phyloP scores from a whole-genome alignment of 2,329 filamentous ascomycete genomes.

The Trichothecium sympodiale region DNA sequence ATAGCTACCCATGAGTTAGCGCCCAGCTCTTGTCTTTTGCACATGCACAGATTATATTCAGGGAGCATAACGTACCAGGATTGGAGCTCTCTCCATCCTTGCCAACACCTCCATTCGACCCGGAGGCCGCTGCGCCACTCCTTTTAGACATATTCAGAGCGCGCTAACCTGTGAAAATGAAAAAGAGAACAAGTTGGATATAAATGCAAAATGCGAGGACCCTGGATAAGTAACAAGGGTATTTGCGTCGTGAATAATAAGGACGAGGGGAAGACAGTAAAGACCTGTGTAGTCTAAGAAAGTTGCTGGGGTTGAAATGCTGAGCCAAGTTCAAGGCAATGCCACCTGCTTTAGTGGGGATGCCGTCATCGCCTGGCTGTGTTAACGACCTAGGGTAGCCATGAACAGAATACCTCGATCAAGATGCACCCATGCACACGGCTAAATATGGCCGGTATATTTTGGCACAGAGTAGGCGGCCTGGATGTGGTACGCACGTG shows the following conservation, averaged over 20 bases:
- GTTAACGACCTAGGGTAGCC: too few species aligned
- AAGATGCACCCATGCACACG: too few species aligned
- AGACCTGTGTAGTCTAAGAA: neutral
- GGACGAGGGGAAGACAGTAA: neutral
- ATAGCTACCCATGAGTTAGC: slow-evolving; percentile 31
- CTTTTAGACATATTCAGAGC: slow-evolving; percentile 49
- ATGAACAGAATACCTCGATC: too few species aligned
- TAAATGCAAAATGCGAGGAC: too few species aligned
- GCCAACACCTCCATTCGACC: slow-evolving; percentile 11
- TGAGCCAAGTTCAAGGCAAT: slow-evolving; percentile 1
- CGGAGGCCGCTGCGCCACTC: slow-evolving; percentile 28
- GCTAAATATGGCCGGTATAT: too few species aligned
- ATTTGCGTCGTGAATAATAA: neutral
- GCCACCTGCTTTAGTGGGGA: slow-evolving; percentile 10
- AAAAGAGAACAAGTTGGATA: too few species aligned
- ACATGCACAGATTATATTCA: neutral
- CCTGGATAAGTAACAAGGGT: too few species aligned
- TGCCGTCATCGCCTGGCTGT: slow-evolving; percentile 15
- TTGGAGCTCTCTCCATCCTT: slow-evolving; percentile 17
- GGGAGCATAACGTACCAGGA: slow-evolving; percentile 20
- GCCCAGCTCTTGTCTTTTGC: neutral
- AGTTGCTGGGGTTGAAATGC: slow-evolving; percentile 8
- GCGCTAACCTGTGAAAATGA: too few species aligned
- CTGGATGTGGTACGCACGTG: neutral
- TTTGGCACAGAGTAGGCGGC: too few species aligned